Conservation (phyloP, 176 grass and related monocot species). For the Oryza glaberrima region DNA sequence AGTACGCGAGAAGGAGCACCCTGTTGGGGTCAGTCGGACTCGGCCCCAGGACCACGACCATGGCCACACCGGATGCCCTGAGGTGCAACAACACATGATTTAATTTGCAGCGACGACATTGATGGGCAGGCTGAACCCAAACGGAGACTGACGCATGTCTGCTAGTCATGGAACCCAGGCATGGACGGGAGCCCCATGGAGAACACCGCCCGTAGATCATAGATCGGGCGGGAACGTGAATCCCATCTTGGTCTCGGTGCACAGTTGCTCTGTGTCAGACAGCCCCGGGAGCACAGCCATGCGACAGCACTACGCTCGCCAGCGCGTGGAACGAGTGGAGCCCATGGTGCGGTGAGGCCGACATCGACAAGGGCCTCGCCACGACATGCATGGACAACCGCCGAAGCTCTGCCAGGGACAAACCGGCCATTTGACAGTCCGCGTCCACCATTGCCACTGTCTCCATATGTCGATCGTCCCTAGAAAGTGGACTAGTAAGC, state of each 20-base stretch:
- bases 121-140: conserved; percentile 62
- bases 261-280: conserved; percentile 61
- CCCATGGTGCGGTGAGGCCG: conserved; percentile 56
- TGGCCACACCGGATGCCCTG: conserved; percentile 68
- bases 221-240: conserved; percentile 95
- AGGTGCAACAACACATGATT: neutral
- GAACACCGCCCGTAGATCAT: conserved; percentile 81
- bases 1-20: conserved; percentile 56
- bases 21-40: conserved; percentile 67
- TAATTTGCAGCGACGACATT: conserved; percentile 65
- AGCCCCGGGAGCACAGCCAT: conserved; percentile 63
- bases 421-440: conserved; percentile 56
- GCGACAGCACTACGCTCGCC: conserved; percentile 53
- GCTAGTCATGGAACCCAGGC: conserved; percentile 78
- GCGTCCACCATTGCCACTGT: conserved; percentile 70
- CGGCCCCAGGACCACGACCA: conserved; percentile 60
- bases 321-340: conserved; percentile 71
- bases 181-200: conserved; percentile 63
- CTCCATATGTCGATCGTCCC: conserved; percentile 1
- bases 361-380: conserved; percentile 48
- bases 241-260: conserved; percentile 69
- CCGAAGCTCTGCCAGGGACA: conserved; percentile 56
- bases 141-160: conserved; percentile 23
- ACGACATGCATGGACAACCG: conserved; percentile 77
- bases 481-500: neutral